phyloP scores from a whole-genome alignment of 2,329 filamentous ascomycete genomes.

The Aspergillus clavatus region DNA sequence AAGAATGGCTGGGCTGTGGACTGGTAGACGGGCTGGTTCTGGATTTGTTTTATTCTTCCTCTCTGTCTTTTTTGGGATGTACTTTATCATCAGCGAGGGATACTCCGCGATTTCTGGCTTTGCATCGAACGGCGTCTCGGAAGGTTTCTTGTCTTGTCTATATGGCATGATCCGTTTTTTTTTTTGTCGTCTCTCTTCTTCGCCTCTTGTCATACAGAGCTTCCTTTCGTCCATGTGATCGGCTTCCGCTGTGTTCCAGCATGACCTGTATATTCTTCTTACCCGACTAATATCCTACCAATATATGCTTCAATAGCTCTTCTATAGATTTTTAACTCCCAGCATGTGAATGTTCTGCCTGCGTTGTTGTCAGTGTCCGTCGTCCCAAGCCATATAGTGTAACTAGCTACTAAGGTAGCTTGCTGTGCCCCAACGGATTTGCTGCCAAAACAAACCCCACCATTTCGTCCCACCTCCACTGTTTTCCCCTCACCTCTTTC shows the following conservation, averaged over 20 bases:
- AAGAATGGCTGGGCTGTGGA: constrained; percentile 91
- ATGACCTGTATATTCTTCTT: no score
- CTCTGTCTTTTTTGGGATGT: constrained; percentile 1
- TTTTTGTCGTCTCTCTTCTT: no score
- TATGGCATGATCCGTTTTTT: no score
- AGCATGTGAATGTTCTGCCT: no score
- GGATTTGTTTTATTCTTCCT: constrained; percentile 1
- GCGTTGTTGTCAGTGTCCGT: no score
- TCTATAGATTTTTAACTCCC: no score
- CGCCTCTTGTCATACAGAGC: no score
- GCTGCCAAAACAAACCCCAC: constrained; percentile 8
- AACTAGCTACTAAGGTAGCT: no score
- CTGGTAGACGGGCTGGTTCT: constrained; percentile 62
- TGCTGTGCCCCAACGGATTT: constrained; percentile 8
- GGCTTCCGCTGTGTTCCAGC: no score
- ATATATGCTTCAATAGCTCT: background rate
- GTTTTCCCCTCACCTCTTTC: constrained; percentile 1
- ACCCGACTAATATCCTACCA: no score
- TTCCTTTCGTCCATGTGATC: no score
- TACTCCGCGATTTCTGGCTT: background rate
- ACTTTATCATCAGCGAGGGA: background rate
- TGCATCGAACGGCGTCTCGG: background rate
- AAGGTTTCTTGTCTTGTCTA: background rate
- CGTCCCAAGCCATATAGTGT: no score
- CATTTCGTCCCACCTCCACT: constrained; percentile 7